Percentiles rank a stretch among this genome's conserved stretches.
phyloP scores from a whole-genome alignment of 371 early-diverging fungal species.

The Syncephalastrum racemosum region DNA sequence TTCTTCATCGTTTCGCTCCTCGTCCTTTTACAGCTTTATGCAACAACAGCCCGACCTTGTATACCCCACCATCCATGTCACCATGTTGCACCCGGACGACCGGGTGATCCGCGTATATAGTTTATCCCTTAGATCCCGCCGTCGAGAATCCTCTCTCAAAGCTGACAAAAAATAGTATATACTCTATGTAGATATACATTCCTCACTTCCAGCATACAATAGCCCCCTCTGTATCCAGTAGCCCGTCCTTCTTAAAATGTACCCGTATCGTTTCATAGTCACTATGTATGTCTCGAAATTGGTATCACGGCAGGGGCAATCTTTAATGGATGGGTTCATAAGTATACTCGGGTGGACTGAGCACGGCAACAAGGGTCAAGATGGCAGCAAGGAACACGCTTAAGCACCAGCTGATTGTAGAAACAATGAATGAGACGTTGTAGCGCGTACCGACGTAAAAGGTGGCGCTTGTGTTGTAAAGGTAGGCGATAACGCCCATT shows the following conservation, averaged over 20 bases:
- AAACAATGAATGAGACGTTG: constrained; percentile 43
- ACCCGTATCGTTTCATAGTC: too few species aligned
- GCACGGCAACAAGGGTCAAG: constrained; percentile 28
- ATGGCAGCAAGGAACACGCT: constrained; percentile 36
- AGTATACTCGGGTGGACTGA: constrained; percentile 47
- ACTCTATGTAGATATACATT: too few species aligned
- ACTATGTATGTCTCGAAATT: too few species aligned
- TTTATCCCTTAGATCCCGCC: constrained; percentile 2
- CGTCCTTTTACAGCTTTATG: too few species aligned
- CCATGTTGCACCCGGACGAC: constrained; percentile 19
- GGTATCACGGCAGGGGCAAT: too few species aligned
- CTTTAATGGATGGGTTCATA: constrained; percentile 30
- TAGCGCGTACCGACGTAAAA: constrained; percentile 52
- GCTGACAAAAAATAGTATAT: too few species aligned
- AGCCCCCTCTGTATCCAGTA: too few species aligned
- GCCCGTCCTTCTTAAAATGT: too few species aligned
- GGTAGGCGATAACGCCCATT: constrained; percentile 45
- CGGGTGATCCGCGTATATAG: constrained; percentile 19
- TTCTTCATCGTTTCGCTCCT: too few species aligned
- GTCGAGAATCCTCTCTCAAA: too few species aligned
- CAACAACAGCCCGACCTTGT: constrained; percentile 2
- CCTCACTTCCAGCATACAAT: too few species aligned
- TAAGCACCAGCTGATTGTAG: constrained; percentile 46
- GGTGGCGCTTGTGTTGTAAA: constrained; percentile 41
- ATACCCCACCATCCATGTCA: constrained; percentile 11